A percentile compares a stretch with the other conserved stretches of the same genome.
Evolutionary conservation across 345 rosid species (phyloP).

Genomic region (Pelargonium nanum): DNA sequence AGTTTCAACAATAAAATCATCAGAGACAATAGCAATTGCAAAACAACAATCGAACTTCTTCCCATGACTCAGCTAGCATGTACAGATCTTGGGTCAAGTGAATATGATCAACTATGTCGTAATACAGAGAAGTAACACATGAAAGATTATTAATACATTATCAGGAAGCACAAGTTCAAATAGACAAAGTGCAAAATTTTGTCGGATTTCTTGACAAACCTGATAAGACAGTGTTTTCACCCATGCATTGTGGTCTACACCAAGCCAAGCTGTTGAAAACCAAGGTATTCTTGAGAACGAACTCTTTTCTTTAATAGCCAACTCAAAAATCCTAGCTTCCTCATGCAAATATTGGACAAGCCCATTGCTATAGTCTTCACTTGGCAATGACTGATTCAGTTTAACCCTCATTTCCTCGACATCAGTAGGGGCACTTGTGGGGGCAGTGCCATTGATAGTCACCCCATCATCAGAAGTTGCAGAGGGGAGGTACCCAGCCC

Average conservation of each 20-base stretch:
- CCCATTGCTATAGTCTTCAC: slow-evolving; percentile 55
- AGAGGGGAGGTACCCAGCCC: slow-evolving; percentile 24
- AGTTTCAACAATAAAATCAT: background rate
- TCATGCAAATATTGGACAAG: slow-evolving; percentile 80
- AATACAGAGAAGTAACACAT: background rate
- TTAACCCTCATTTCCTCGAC: slow-evolving; percentile 67
- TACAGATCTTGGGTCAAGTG: background rate
- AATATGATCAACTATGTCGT: background rate
- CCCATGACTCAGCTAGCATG: background rate
- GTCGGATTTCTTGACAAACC: slow-evolving; percentile 29
- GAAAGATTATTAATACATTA: background rate
- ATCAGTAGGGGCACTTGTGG: slow-evolving; percentile 32
- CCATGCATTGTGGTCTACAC: slow-evolving; percentile 77
- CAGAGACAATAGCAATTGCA: background rate
- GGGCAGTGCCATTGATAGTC: slow-evolving; percentile 52
- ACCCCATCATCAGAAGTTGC: slow-evolving; percentile 75
- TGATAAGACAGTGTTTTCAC: slow-evolving; percentile 82
- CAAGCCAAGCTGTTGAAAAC: slow-evolving; percentile 88
- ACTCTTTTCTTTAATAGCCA: slow-evolving; percentile 52
- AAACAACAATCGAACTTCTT: background rate
- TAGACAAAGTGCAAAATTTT: slow-evolving; percentile 6
- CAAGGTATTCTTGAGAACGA: slow-evolving; percentile 50
- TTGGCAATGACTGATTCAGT: slow-evolving; percentile 56
- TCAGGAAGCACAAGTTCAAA: background rate
- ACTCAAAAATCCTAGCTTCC: slow-evolving; percentile 76